Percentiles rank a stretch among this genome's conserved stretches.
These are phyloP conservation scores for Nakaseomyces kungkrabaensis DNA, from an alignment of 1,139 yeast genomes.

Conservation along the genomic window DNA sequence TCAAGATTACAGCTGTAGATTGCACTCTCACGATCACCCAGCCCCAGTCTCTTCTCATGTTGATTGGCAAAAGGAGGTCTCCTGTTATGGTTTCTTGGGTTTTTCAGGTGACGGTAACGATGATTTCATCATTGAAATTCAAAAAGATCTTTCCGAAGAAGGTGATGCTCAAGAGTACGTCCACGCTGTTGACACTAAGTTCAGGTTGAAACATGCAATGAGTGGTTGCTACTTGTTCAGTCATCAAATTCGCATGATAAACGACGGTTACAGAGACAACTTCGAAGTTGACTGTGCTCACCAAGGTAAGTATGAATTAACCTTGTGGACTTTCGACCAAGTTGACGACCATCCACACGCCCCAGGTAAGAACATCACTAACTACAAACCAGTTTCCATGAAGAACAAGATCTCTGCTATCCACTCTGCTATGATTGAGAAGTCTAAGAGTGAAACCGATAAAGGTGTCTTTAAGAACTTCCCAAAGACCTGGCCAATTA, in stretches of 20 bases:
- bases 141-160: slow-evolving; percentile 44
- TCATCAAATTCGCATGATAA: slow-evolving; percentile 75
- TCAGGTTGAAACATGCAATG: slow-evolving; percentile 83
- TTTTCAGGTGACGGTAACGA: slow-evolving; percentile 94
- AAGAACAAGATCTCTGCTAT: slow-evolving; percentile 65
- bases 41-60: slow-evolving; percentile 78
- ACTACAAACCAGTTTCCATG: slow-evolving; percentile 57
- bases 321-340: slow-evolving; percentile 83
- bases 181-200: slow-evolving; percentile 72
- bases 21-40: slow-evolving; percentile 93
- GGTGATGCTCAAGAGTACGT: slow-evolving; percentile 54
- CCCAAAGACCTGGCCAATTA: slow-evolving; percentile 83
- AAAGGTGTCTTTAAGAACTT: slow-evolving; percentile 82
- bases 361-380: slow-evolving; percentile 38
- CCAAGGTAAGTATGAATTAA: slow-evolving; percentile 64
- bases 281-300: slow-evolving; percentile 92
- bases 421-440: slow-evolving; percentile 81
- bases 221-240: slow-evolving; percentile 86
- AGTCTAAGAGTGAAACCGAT: slow-evolving; percentile 32
- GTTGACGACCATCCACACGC: slow-evolving; percentile 45
- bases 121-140: slow-evolving; percentile 85
- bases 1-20: slow-evolving; percentile 57
- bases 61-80: slow-evolving; percentile 94
- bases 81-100: slow-evolving; percentile 85
- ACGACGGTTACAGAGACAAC: slow-evolving; percentile 85